A percentile compares a stretch with the other conserved stretches of the same genome.
phyloP scores from a whole-genome alignment of 2,329 filamentous ascomycete species.

The Epichloe uncinata region DNA sequence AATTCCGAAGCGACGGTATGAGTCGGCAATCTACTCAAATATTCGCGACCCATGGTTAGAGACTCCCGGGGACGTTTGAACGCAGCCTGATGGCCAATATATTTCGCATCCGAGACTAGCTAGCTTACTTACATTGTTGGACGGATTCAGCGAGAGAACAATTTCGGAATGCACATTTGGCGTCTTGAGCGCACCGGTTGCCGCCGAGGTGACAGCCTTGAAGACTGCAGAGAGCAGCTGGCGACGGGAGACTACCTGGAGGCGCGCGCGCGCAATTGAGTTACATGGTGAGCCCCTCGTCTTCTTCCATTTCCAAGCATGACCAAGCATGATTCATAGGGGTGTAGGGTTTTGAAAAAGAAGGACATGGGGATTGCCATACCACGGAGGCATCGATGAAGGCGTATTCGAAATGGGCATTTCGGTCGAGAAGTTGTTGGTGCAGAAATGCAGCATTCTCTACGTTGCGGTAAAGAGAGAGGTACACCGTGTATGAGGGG shows the following conservation, averaged over 20 bases:
- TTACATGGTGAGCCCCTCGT: neutral
- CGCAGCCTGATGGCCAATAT: neutral
- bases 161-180: conserved; percentile 84
- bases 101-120: neutral
- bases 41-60: neutral
- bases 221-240: conserved; percentile 68
- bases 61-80: neutral
- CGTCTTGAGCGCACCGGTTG: conserved; percentile 53
- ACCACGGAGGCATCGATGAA: conserved; percentile 78
- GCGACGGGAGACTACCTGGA: conserved; percentile 53
- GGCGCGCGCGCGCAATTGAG: neutral
- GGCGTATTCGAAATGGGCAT: conserved; percentile 80
- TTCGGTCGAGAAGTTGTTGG: conserved; percentile 71
- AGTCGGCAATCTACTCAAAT: conserved; percentile 64
- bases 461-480: conserved; percentile 64
- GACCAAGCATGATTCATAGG: neutral
- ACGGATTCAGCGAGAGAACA: conserved; percentile 65
- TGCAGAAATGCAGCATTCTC: conserved; percentile 67
- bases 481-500: conserved; percentile 50
- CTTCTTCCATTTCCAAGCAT: neutral
- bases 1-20: conserved; percentile 81
- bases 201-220: conserved; percentile 56
- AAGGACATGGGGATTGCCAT: conserved; percentile 14
- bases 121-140: conserved; percentile 61
- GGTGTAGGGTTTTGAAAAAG: neutral